phyloP scores from a whole-genome alignment of 805 yeast species.

The Jamesozyma hellenica region DNA sequence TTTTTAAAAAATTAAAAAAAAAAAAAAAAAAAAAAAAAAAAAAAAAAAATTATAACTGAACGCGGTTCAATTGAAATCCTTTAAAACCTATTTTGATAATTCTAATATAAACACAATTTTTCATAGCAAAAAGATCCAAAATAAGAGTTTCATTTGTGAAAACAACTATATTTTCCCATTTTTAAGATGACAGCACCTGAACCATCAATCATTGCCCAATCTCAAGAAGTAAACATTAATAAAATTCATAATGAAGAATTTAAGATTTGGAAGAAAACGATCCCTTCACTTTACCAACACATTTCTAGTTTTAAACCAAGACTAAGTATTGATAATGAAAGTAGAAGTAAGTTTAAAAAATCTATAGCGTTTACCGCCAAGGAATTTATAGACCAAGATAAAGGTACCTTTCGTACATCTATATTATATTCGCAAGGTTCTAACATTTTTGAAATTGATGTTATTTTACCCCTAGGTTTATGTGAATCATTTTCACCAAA shows the following conservation, averaged over 20 bases:
- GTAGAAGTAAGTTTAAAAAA: conserved; percentile 11
- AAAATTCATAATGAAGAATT: conserved; percentile 67
- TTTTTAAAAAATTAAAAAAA: too few relatives aligned
- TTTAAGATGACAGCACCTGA: too few relatives aligned
- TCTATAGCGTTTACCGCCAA: conserved; percentile 19
- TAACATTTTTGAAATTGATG: conserved; percentile 22
- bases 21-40: too few relatives aligned
- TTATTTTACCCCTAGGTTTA: conserved; percentile 22
- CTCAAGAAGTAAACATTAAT: conserved; percentile 7
- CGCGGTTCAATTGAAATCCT: too few relatives aligned
- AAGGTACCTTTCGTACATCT: conserved; percentile 21
- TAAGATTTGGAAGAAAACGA: conserved; percentile 74
- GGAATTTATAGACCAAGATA: conserved; percentile 18
- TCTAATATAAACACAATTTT: too few relatives aligned
- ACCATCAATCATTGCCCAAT: too few relatives aligned
- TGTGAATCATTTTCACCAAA: too few relatives aligned
- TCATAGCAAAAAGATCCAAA: too few relatives aligned
- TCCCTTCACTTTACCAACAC: conserved; percentile 55
- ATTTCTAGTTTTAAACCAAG: conserved; percentile 31
- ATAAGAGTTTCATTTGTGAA: too few relatives aligned
- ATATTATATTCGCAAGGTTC: conserved; percentile 21
- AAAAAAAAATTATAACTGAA: too few relatives aligned
- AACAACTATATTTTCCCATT: too few relatives aligned
- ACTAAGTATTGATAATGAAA: conserved; percentile 17
- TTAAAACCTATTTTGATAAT: too few relatives aligned